A percentile compares a stretch with the other conserved stretches of the same genome.
These are phyloP conservation scores for Aspergillus hancockii DNA, from an alignment of 495 filamentous ascomycete species.

Conservation along the genomic window DNA sequence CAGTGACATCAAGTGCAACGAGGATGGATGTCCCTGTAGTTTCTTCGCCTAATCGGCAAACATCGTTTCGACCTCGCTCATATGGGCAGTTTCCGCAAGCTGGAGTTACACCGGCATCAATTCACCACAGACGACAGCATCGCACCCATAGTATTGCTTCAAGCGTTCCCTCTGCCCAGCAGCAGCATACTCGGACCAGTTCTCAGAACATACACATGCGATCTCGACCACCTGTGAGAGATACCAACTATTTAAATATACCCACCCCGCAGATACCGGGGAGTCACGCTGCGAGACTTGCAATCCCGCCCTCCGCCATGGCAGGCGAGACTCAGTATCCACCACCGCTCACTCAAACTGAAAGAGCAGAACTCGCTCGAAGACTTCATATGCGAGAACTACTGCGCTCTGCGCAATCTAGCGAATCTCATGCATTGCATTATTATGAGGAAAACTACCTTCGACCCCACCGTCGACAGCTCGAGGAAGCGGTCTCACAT, in stretches of 20 bases:
- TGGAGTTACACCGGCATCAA: conserved; percentile 4
- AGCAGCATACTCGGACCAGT: conserved; percentile 4
- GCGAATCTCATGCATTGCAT: background rate
- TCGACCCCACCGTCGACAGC: background rate
- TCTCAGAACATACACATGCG: conserved; percentile 11
- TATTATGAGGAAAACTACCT: background rate
- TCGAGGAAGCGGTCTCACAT: background rate
- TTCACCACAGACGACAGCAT: conserved; percentile 18
- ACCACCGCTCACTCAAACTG: background rate
- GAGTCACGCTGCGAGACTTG: background rate
- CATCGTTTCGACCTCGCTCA: conserved; percentile 4
- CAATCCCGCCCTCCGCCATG: background rate
- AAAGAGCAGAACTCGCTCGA: background rate
- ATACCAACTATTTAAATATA: background rate
- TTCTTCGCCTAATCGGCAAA: background rate
- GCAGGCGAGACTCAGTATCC: background rate
- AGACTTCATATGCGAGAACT: background rate
- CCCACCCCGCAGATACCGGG: background rate
- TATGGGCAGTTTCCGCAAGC: conserved; percentile 11
- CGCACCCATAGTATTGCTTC: conserved; percentile 14
- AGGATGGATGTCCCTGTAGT: background rate
- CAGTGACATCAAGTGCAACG: background rate
- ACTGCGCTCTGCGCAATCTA: background rate
- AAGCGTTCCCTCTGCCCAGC: background rate
- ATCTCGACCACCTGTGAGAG: conserved; percentile 5